Base-by-base conservation (phyloP, 495 filamentous ascomycete species). In the Penicillium daleae region DNA sequence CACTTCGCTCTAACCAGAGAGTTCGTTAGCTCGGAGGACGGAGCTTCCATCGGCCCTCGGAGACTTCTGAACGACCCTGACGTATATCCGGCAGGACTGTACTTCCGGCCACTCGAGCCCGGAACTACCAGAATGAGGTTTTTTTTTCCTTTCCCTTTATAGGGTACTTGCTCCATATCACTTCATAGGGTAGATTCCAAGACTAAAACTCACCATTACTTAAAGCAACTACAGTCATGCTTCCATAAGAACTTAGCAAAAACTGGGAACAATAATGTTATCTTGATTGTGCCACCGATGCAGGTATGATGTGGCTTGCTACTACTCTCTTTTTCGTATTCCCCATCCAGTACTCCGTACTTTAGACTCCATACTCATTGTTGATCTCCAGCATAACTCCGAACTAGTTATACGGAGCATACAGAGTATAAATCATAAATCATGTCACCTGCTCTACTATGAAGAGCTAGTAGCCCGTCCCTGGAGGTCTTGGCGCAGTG, bases 51-150 rank as follows among this genome's bases (percentile, higher is more conserved):
- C 66, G 61, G 65, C 44, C 56, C 53, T 72, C 70, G 70, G 70
- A 66, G 66, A 62, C 66, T 62, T 66, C 42, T 12, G 24, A 58
- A 61, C 27, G 29, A 31, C 60, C 57, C 57, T 67, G 65, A 65
- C 62, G 65, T 71, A 71, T 62, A 66, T 68, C 68, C 66, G 66
- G 61, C 17, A 66, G 66, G 66, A 66, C 40, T 56, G 42, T 26
- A 62, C 12, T 70, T 65, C 67, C 67, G 57, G 56, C 66, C 63
- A 59, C 9, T 39, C 39, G 57, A 33, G 15, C 4, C 29, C 52
- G 24, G n/a, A 27, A 31, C 33, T 17, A 29, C 49, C 49, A 52
- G 49, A 27, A 10, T n/a, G n/a, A n/a, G n/a, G n/a, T n/a, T n/a
- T n/a, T 32, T 32, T 32, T 31, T 32, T 32, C 19, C 49, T 32